Percentiles rank a stretch among this genome's conserved stretches.
phyloP scores from a whole-genome alignment of 2,329 filamentous ascomycete species.

The Aureobasidium sp. region DNA sequence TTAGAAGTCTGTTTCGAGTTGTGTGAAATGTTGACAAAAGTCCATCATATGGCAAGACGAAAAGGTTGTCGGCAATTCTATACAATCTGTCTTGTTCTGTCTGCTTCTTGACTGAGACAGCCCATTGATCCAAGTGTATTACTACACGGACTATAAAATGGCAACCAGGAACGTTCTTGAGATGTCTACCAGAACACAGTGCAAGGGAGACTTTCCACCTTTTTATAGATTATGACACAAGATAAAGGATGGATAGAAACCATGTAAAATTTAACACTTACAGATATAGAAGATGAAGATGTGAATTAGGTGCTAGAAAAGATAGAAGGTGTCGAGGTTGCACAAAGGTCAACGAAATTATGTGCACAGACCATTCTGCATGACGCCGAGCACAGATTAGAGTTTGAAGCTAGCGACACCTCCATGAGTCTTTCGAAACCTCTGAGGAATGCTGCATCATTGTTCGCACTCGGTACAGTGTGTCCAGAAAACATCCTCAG shows the following conservation, averaged over 20 bases:
- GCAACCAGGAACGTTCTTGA: background rate
- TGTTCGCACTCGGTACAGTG: background rate
- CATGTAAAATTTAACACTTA: background rate
- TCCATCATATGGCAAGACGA: too few relatives aligned
- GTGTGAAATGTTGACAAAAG: background rate
- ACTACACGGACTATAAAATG: background rate
- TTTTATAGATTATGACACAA: background rate
- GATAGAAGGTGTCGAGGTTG: background rate
- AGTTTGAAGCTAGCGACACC: slow-evolving; percentile 1
- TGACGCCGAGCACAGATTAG: slow-evolving; percentile 7
- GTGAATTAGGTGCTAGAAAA: background rate
- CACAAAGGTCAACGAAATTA: background rate
- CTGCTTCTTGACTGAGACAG: background rate
- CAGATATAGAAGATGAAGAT: background rate
- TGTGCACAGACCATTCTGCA: background rate
- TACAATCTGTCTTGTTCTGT: too few relatives aligned
- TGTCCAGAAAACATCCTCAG: background rate
- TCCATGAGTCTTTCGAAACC: slow-evolving; percentile 10
- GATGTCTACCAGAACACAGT: background rate
- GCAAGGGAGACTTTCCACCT: background rate
- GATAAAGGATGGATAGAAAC: background rate
- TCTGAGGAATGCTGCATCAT: background rate
- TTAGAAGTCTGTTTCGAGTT: background rate
- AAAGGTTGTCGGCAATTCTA: too few relatives aligned
- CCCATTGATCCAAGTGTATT: background rate